Base-by-base conservation (phyloP, 2,329 filamentous ascomycete species). In the Phaeosphaeriaceae sp. region DNA sequence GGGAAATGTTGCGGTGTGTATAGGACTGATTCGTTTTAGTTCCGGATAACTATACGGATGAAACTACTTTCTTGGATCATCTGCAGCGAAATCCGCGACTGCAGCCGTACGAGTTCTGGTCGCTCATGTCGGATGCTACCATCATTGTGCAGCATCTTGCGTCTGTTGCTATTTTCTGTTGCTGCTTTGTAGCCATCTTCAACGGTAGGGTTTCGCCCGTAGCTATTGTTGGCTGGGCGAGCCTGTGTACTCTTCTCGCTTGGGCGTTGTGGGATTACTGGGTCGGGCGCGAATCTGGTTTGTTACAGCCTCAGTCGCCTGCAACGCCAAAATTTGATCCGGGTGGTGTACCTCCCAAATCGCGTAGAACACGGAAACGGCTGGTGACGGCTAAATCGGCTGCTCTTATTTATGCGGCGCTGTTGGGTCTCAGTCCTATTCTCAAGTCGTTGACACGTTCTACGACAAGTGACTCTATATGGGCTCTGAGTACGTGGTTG, bases 41-140 rank as follows among this genome's bases (percentile, higher is more conserved):
- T 70, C 92, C 94, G n/a, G 94, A 99, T 74, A 99, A 99, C 74
- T 97, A 97, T 72, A 97, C 94, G 33, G 94, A 99, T 71, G 92
- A 94, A 70, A 90, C 90, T 52, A 97, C 94, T 1, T 99, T 99
- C 66, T 87, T 99, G 60, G 93, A 97, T 69, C 92, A 96, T 64
- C 84, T 99, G 15, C 93, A 99, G 74, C 86, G 92, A 39, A 99
- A 99, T 72, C 93, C 93, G 4, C 87, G 92, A 33, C 83, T 97
- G 43, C 88, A 94, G 60, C 93, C 93, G 0, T 99, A 99, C 74
- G 92, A 97, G 68, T 99, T 99, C 75, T 99, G 94, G 93, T 91
- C 92, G 7, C 81, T 99, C 28, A 92, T 97, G 42, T 90, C 91
- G 48, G 93, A 97, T 72, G 93, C 90, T 12, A 97, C 93, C 3